phyloP scores from a whole-genome alignment of 768 basidiomycete genomes.

The Crepidotus variabilis region DNA sequence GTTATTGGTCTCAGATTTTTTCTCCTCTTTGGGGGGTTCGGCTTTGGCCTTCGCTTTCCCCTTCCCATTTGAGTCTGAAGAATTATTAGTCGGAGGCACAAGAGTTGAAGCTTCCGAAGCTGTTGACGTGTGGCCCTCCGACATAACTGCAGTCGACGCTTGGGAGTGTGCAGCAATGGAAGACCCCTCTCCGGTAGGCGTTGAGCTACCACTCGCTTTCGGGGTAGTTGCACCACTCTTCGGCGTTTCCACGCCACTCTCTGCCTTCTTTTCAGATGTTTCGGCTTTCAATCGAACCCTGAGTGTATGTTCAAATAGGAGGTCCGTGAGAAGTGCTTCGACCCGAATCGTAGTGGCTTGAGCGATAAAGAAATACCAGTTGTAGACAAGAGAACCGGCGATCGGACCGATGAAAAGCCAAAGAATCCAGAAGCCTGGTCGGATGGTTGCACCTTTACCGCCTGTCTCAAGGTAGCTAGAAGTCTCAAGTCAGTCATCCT shows the following conservation, averaged over 20 bases:
- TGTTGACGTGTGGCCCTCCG: background rate
- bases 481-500: background rate
- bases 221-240: slow-evolving; percentile 1
- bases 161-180: background rate
- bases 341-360: slow-evolving; percentile 33
- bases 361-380: slow-evolving; percentile 50
- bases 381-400: slow-evolving; percentile 37
- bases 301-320: slow-evolving; percentile 45
- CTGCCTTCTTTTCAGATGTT: slow-evolving; percentile 6
- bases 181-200: background rate
- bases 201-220: background rate
- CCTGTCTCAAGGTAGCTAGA: slow-evolving; percentile 21
- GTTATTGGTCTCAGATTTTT: slow-evolving; percentile 27
- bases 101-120: background rate
- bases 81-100: background rate
- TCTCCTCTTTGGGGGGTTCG: background rate
- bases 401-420: slow-evolving; percentile 47
- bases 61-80: background rate
- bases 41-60: background rate
- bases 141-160: background rate
- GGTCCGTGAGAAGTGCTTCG: slow-evolving; percentile 42
- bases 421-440: slow-evolving; percentile 68
- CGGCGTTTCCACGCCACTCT: background rate
- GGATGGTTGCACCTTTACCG: slow-evolving; percentile 31
- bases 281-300: slow-evolving; percentile 58